These are phyloP conservation scores for Luvunga scandens DNA, from an alignment of 345 rosid genomes.

Conservation along the genomic window DNA sequence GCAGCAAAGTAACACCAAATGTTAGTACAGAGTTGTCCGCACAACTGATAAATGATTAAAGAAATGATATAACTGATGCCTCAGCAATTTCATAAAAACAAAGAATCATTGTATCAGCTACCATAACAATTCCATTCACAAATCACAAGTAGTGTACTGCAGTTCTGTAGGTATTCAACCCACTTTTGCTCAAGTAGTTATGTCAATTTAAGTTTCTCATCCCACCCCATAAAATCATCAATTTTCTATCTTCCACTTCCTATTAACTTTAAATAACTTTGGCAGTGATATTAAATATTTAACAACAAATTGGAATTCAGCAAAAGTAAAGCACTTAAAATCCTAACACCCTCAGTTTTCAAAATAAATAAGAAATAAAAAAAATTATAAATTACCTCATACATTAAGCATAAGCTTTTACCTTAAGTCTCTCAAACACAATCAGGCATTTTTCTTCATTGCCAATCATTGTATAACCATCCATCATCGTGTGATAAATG, in stretches of 20 bases:
- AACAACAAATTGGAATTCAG: not conserved
- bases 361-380: not conserved
- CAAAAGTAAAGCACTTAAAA: not conserved
- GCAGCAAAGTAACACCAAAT: conserved; percentile 12
- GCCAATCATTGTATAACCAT: conserved; percentile 81
- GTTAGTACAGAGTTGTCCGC: not conserved
- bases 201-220: not conserved
- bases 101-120: not conserved
- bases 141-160: not conserved
- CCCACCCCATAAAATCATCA: not conserved
- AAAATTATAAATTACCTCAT: not conserved
- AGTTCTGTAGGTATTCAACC: not conserved
- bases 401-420: conserved; percentile 19
- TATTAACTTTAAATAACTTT: not conserved
- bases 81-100: not conserved
- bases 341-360: not conserved
- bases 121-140: not conserved
- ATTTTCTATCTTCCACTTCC: not conserved
- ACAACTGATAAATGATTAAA: not conserved
- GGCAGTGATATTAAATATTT: not conserved
- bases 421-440: conserved; percentile 91
- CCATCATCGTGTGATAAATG: conserved; percentile 97
- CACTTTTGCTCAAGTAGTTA: not conserved
- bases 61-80: not conserved
- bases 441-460: conserved; percentile 82